Evolutionary conservation across 805 yeast genomes (phyloP).

Genomic region (Novakomyces olei): DNA sequence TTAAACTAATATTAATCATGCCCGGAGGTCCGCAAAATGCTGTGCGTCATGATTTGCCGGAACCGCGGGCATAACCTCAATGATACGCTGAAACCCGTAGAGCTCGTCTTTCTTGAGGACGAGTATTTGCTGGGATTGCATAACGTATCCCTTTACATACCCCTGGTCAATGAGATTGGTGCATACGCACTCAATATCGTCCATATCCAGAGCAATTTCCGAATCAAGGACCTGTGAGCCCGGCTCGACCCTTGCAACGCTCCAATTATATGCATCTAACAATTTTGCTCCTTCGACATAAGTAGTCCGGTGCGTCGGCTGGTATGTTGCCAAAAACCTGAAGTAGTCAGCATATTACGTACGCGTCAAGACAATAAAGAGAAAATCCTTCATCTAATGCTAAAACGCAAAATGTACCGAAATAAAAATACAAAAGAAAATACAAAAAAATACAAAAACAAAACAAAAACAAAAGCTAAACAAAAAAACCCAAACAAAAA

Average conservation of each 20-base stretch:
- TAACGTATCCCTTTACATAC: constrained; percentile 13
- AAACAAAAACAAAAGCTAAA: not conserved
- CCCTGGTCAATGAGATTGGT: constrained; percentile 17
- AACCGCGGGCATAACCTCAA: not conserved
- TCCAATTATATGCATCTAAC: too few relatives aligned
- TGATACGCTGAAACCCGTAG: constrained; percentile 1
- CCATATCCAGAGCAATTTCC: constrained; percentile 1
- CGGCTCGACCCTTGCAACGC: too few relatives aligned
- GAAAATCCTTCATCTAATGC: too few relatives aligned
- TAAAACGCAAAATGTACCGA: too few relatives aligned
- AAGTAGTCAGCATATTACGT: too few relatives aligned
- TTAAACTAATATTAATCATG: too few relatives aligned
- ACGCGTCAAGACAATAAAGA: too few relatives aligned
- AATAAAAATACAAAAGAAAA: too few relatives aligned
- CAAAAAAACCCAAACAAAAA: not conserved
- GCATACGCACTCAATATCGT: constrained; percentile 15
- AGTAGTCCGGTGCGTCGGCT: constrained; percentile 1
- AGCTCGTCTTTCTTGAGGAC: not conserved
- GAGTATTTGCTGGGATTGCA: not conserved
- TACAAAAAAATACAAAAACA: too few relatives aligned
- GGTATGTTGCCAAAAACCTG: constrained; percentile 1
- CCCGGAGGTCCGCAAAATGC: too few relatives aligned
- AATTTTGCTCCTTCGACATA: constrained; percentile 1
- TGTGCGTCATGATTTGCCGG: not conserved
- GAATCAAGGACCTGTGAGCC: too few relatives aligned